These are phyloP conservation scores for Kondoa malvinella DNA, from an alignment of 768 basidiomycete species.

Conservation along the genomic window DNA sequence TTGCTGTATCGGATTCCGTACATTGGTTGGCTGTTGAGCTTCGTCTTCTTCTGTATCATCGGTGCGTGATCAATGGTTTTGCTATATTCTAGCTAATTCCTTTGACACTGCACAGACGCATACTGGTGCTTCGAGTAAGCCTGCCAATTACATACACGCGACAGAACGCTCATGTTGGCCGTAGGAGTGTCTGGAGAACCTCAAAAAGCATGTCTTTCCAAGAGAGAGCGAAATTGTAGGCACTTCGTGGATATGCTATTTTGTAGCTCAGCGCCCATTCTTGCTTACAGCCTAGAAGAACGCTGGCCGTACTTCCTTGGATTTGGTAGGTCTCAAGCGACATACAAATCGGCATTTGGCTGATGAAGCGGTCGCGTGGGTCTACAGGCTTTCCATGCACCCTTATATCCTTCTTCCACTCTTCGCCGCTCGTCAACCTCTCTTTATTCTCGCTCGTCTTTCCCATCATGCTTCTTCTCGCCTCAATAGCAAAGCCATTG, in stretches of 20 bases:
- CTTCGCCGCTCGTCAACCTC: slow-evolving; percentile 40
- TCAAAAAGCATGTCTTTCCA: slow-evolving; percentile 17
- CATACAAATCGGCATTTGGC: background rate
- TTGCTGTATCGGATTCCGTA: slow-evolving; percentile 46
- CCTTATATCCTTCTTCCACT: slow-evolving; percentile 1
- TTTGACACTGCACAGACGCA: slow-evolving; percentile 46
- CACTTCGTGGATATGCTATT: background rate
- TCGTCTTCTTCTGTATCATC: slow-evolving; percentile 65
- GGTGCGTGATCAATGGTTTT: background rate
- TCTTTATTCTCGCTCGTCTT: slow-evolving; percentile 63
- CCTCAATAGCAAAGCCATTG: background rate
- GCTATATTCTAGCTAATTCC: background rate
- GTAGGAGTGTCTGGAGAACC: slow-evolving; percentile 11
- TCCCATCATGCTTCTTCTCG: slow-evolving; percentile 33
- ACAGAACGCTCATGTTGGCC: background rate
- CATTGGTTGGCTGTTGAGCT: slow-evolving; percentile 44
- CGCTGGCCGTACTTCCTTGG: slow-evolving; percentile 74
- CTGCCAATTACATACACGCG: background rate
- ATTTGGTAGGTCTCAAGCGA: slow-evolving; percentile 43
- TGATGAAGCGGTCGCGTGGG: background rate
- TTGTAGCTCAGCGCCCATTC: background rate
- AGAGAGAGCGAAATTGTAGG: slow-evolving; percentile 9
- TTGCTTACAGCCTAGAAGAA: slow-evolving; percentile 49
- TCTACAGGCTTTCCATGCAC: slow-evolving; percentile 18
- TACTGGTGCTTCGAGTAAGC: slow-evolving; percentile 36